These are phyloP conservation scores for Xylaria sp. DNA, from an alignment of 2,329 filamentous ascomycete species.

Conservation along the genomic window DNA sequence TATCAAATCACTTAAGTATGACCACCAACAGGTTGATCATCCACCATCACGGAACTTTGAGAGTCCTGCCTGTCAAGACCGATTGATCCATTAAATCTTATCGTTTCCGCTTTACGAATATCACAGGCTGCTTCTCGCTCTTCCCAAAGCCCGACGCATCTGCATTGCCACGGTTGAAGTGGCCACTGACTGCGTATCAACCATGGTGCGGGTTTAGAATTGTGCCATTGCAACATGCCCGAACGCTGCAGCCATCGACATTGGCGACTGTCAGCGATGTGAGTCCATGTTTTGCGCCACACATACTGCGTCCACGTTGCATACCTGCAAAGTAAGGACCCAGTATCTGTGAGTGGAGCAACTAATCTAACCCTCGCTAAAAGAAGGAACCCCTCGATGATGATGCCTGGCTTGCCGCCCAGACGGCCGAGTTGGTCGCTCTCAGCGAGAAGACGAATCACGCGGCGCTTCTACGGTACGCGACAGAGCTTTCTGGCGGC, in stretches of 20 bases:
- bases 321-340: constrained; percentile 15
- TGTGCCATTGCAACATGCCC: constrained; percentile 7
- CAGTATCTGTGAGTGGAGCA: neutral
- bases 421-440: constrained; percentile 27
- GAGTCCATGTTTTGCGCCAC: constrained; percentile 20
- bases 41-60: too few species aligned
- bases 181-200: too few species aligned
- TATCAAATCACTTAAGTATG: too few species aligned
- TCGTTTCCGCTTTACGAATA: too few species aligned
- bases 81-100: too few species aligned
- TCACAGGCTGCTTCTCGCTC: too few species aligned
- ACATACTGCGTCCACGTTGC: constrained; percentile 5
- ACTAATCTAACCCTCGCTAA: neutral
- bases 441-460: constrained; percentile 28
- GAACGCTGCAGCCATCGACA: constrained; percentile 19
- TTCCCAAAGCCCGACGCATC: too few species aligned
- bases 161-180: too few species aligned
- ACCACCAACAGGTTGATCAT: too few species aligned
- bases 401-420: constrained; percentile 27
- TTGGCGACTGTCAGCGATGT: constrained; percentile 21
- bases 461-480: constrained; percentile 23
- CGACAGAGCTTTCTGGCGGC: constrained; percentile 28
- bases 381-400: constrained; percentile 27
- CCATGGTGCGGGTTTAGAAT: neutral
- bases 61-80: too few species aligned